Base-by-base conservation (phyloP, 2,329 filamentous ascomycete species). In the Helotiales sp. region DNA sequence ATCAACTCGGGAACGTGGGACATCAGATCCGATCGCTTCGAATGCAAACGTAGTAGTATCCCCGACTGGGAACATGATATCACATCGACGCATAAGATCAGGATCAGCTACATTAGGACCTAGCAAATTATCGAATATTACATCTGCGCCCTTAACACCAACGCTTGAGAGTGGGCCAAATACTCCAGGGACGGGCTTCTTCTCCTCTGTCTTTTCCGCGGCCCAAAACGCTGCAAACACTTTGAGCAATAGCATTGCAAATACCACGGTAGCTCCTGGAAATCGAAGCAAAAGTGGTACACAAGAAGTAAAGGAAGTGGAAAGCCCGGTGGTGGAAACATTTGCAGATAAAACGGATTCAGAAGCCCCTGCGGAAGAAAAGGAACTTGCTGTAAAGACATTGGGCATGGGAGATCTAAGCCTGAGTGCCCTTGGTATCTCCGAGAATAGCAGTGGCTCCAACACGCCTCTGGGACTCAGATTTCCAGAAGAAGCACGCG, bases 131-230 rank as follows among this genome's bases (percentile, higher is more conserved):
- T 97, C 94, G 34, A 93, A 87, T 71, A 89, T 89, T 59, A 89
- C 89, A 70, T 85, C 86, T 63, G 88, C 86, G 17, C 91, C 93
- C 8, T 82, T 96, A 61, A 92, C 93, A 2, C 92, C 93, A 7
- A 91, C 90, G 0, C 83, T 87, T 43, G 94, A 97, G 78, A 84
- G 80, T 78, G 89, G 89, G 73, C 75, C 79, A 3, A 79, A 79
- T 69, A 69, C 80, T 69, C 61, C 83, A 68, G 83, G 86, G 32
- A 85, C 87, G 43, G 90, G 93, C 0, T 98, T 99, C 82, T 98
- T 99, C 80, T 97, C 93, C 4, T 94, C 92, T 28, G 92, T 99
- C 76, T 88, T 99, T 71, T 95, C 93, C 47, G 95, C 91, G 54
- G 96, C 96, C 20, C 95, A 98, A 79, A 97, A 91, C 85, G 95